phyloP scores from a whole-genome alignment of 306 rosid species.

The Boehmeria nivea region DNA sequence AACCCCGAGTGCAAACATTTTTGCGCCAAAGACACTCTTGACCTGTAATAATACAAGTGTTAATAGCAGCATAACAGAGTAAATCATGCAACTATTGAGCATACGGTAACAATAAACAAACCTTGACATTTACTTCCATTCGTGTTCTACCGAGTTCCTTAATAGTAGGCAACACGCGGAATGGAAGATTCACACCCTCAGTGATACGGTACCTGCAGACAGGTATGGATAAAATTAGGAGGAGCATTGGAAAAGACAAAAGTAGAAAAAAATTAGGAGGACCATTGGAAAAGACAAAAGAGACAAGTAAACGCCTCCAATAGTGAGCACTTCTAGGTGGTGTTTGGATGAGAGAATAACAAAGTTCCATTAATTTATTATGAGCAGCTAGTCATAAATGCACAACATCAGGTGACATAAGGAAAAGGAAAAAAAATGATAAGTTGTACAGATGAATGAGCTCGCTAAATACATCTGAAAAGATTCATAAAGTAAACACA shows the following conservation, averaged over 20 bases:
- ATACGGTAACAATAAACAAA: constrained; percentile 22
- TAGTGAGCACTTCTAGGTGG: too few relatives aligned
- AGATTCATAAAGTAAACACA: too few relatives aligned
- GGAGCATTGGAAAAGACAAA: too few relatives aligned
- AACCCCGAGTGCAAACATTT: constrained; percentile 94
- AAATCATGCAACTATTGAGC: constrained; percentile 9
- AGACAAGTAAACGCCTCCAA: too few relatives aligned
- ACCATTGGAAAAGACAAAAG: too few relatives aligned
- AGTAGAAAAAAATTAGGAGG: too few relatives aligned
- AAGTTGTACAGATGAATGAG: too few relatives aligned
- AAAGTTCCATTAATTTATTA: not conserved
- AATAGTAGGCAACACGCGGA: constrained; percentile 87
- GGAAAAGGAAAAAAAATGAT: too few relatives aligned
- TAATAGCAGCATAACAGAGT: constrained; percentile 7
- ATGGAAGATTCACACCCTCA: constrained; percentile 95
- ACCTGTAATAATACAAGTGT: constrained; percentile 43
- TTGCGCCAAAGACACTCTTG: constrained; percentile 85
- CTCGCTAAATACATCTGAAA: too few relatives aligned
- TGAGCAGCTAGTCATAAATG: too few relatives aligned
- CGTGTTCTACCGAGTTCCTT: constrained; percentile 91
- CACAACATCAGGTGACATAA: too few relatives aligned
- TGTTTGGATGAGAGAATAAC: not conserved
- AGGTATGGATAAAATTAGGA: too few relatives aligned
- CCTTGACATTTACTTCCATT: constrained; percentile 96
- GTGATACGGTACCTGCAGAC: constrained; percentile 93